These are phyloP conservation scores for Taxawa tesnikishii DNA, from an alignment of 2,329 filamentous ascomycete species.

Conservation along the genomic window DNA sequence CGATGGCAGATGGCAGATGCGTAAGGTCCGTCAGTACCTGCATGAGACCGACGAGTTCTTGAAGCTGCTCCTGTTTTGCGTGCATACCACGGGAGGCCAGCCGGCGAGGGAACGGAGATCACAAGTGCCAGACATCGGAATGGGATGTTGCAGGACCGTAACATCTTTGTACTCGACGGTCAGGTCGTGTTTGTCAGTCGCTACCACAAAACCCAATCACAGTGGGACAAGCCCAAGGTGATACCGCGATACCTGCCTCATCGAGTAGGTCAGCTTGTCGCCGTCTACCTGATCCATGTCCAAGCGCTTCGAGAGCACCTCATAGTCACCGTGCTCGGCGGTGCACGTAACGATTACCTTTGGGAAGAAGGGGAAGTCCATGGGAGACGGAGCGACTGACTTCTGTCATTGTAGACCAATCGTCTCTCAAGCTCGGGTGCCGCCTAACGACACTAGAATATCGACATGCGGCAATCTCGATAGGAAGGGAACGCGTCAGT, in stretches of 20 bases:
- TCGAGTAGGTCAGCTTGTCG: slow-evolving; percentile 13
- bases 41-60: slow-evolving; percentile 7
- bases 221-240: slow-evolving; percentile 15
- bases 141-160: slow-evolving; percentile 11
- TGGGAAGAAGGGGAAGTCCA: too few species aligned
- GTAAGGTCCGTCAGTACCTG: slow-evolving; percentile 6
- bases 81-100: slow-evolving; percentile 8
- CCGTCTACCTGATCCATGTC: slow-evolving; percentile 13
- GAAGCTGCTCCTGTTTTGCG: slow-evolving; percentile 9
- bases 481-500: too few species aligned
- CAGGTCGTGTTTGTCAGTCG: slow-evolving; percentile 11
- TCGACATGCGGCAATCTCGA: too few species aligned
- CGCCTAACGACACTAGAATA: too few species aligned
- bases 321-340: too few species aligned
- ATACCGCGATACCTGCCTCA: slow-evolving; percentile 13
- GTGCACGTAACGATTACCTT: too few species aligned
- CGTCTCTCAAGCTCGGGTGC: too few species aligned
- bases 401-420: too few species aligned
- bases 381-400: too few species aligned
- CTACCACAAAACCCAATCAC: slow-evolving; percentile 16
- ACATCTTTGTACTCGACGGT: slow-evolving; percentile 12
- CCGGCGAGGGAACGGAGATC: slow-evolving; percentile 11
- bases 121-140: slow-evolving; percentile 10
- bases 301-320: slow-evolving; percentile 5
- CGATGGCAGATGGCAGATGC: slow-evolving; percentile 5